Base-by-base conservation (phyloP, 2,329 filamentous ascomycete genomes). In the Dothiorella sarmentorum region DNA sequence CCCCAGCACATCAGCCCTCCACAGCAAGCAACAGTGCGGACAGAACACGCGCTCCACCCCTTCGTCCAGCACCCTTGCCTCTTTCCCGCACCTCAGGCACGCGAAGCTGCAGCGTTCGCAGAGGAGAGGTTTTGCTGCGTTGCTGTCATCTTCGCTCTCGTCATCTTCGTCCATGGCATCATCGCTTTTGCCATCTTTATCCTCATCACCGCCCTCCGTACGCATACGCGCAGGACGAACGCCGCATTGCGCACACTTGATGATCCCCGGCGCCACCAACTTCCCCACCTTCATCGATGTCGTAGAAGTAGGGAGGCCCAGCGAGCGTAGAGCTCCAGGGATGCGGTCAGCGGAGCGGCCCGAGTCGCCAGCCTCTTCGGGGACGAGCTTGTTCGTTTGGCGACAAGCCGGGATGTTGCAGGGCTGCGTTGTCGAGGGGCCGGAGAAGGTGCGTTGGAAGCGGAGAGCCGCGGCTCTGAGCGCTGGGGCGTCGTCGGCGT, bases 21-120 rank as follows among this genome's bases (percentile, higher is more conserved):
- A 60, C 4, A 26, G 5, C 9, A 13, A 7, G 11, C 29, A 9
- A 33, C 58, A 60, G 9, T 11, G 15, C 11, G 18, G 11, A 20
- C 58, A 60, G 17, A n/a, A 26, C 7, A 57, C 22, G 62, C 67
- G 68, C 1, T 47, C 59, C 13, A 58, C 55, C 3, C 66, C 60
- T 11, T 67, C 63, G 6, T 53, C 57, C 22, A 64, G 60, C 7
- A 65, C 58, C 0, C 62, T 1, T 2, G 31, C 40, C 15, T 51
- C 3, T 37, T 51, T 43, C 1, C 69, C 70, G 51, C 76, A 79
- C 0, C 75, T 67, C 49, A 77, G 73, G 62, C 76, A 79, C 0
- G 67, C 60, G 58, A 78, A 78, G 4, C 63, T 64, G 62, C 76
- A 78, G 17, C 68, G 67, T 61, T 77, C 75, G 60, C 76, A 79